Percentiles rank a stretch among this genome's conserved stretches.
phyloP scores from a whole-genome alignment of 805 yeast genomes.

The Suhomyces sp. region DNA sequence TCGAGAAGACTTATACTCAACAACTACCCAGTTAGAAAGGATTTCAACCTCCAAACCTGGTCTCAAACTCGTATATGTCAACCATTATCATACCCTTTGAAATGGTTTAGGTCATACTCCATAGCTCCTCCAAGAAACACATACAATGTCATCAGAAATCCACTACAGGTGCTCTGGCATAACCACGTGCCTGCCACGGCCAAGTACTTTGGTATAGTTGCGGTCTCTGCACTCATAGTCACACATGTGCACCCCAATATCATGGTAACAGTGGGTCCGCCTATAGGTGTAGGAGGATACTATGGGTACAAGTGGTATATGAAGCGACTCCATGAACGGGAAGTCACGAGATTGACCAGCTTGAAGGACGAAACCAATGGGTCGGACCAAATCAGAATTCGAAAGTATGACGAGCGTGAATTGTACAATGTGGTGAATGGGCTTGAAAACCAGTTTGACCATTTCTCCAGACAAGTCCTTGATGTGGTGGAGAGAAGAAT shows the following conservation, averaged over 20 bases:
- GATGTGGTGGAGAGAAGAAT: conserved; percentile 25
- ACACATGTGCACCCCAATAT: conserved; percentile 38
- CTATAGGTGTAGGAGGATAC: conserved; percentile 29
- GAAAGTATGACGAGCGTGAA: conserved; percentile 33
- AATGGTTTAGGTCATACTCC: conserved; percentile 6
- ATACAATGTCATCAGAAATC: conserved; percentile 25
- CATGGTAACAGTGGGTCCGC: conserved; percentile 38
- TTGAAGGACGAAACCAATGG: conserved; percentile 7
- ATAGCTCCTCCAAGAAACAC: conserved; percentile 33
- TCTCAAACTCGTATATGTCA: too few relatives aligned
- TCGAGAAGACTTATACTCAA: too few relatives aligned
- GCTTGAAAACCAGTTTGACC: conserved; percentile 38
- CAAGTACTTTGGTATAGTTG: conserved; percentile 29
- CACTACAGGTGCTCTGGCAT: conserved; percentile 25
- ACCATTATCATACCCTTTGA: too few relatives aligned
- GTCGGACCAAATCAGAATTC: conserved; percentile 17
- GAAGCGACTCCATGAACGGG: conserved; percentile 12
- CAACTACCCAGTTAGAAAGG: too few relatives aligned
- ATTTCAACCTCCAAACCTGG: too few relatives aligned
- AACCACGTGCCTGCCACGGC: conserved; percentile 23
- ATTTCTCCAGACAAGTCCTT: conserved; percentile 29
- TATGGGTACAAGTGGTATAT: conserved; percentile 18
- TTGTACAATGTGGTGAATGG: conserved; percentile 32
- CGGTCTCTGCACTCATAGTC: conserved; percentile 25
- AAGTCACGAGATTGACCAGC: conserved; percentile 15